Base-by-base conservation (phyloP, 768 basidiomycete genomes). In the Coprinopsis sp. region DNA sequence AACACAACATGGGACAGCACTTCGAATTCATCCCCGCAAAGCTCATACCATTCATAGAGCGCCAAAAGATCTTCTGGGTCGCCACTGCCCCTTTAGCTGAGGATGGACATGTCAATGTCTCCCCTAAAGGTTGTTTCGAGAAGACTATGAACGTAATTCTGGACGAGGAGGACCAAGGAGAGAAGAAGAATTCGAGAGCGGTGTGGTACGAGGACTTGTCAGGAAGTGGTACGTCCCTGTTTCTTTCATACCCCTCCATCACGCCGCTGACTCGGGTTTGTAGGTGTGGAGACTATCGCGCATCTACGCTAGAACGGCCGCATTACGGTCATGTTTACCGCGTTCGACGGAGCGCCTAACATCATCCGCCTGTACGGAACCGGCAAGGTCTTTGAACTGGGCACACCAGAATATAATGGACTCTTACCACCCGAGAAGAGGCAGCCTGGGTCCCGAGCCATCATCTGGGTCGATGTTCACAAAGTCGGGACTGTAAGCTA, bases 41-140 rank as follows among this genome's bases (percentile, higher is more conserved):
- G 41, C 60, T 76, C 25, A 53, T 76, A 11, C 61, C 69, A 39
- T 84, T 79, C 79, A 72, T 82, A 28, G 52, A 64, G 24, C 62
- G 69, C 47, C 81, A 84, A 58, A 68, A 82, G 47, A 67, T 82
- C 50, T 84, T 83, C 59, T 84, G 74, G 71, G 79, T 85, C 24
- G 78, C 78, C 0, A 74, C 78, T 0, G 77, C 80, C 0, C 79
- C 81, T n/a, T 70, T 84, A 27, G 61, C 56, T n/a, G 61, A 56
- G 1, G 66, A 71, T n/a, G 81, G 79, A 0, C 81, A 82, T 44
- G 73, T 85, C 30, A 83, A 84, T 54, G 60, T 84, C 21, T 82
- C 79, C 1, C 80, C 81, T 1, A 84, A 84, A 51, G 79, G 80
- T 25, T 64, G 66, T n/a, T 46, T 36, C 28, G 61, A 69, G 33